These are phyloP conservation scores for Aphanomyces stellatus DNA, from an alignment of 352 stramenopile species.

Conservation along the genomic window DNA sequence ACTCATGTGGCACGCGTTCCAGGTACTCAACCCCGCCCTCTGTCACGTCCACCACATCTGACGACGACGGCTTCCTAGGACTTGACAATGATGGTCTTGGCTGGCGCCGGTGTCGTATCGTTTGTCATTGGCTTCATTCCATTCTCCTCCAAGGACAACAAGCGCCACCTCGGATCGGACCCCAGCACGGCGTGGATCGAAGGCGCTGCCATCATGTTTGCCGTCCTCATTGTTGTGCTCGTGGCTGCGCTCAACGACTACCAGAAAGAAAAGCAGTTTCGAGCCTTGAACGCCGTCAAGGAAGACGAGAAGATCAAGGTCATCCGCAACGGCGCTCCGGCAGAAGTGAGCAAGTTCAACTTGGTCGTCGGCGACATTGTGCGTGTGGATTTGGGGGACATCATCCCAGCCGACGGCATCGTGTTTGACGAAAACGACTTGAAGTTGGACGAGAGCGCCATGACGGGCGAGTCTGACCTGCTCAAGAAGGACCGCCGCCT, in stretches of 20 bases:
- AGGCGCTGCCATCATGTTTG: slow-evolving; percentile 50
- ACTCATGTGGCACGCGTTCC: slow-evolving; percentile 51
- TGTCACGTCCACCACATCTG: neutral
- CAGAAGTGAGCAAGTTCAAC: slow-evolving; percentile 29
- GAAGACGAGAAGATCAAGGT: slow-evolving; percentile 28
- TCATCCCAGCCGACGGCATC: slow-evolving; percentile 76
- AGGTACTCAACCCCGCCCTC: slow-evolving; percentile 18
- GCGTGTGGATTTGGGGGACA: slow-evolving; percentile 37
- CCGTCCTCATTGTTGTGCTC: slow-evolving; percentile 84
- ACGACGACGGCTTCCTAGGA: slow-evolving; percentile 74
- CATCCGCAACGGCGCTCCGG: slow-evolving; percentile 18
- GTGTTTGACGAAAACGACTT: slow-evolving; percentile 67
- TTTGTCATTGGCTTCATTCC: slow-evolving; percentile 32
- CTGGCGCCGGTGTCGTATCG: slow-evolving; percentile 44
- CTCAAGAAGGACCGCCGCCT: slow-evolving; percentile 37
- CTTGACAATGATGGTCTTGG: slow-evolving; percentile 56
- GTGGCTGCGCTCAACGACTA: slow-evolving; percentile 86
- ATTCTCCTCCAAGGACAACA: slow-evolving; percentile 34
- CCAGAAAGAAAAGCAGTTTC: slow-evolving; percentile 43
- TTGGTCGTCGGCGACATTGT: slow-evolving; percentile 65
- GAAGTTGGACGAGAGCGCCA: slow-evolving; percentile 68
- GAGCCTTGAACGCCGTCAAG: slow-evolving; percentile 23
- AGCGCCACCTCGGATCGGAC: slow-evolving; percentile 12
- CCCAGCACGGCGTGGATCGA: neutral
- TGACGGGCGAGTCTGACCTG: slow-evolving; percentile 83